Base-by-base conservation (phyloP, 257 asterid genomes). In the Solanum pinnatisectum region DNA sequence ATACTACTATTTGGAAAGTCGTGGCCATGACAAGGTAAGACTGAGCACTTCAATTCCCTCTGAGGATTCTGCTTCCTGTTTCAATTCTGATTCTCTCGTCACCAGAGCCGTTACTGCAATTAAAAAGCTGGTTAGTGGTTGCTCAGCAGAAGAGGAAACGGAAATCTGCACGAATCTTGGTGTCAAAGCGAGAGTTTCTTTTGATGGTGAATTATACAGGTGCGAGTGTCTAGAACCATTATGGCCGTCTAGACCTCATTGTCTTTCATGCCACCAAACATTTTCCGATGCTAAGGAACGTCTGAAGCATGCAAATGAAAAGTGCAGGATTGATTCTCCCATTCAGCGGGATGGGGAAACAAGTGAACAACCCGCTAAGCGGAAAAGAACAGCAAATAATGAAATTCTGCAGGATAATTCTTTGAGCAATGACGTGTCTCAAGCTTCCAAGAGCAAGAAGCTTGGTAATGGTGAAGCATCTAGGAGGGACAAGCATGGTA, bases 171-270 rank as follows among this genome's bases (percentile, higher is more conserved):
- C 87, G 84, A 84, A 89, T 87, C 90, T 86, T 56, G 90, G 85
- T 88, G 87, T 88, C 40, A 86, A 84, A 87, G 91, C 87, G 33
- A 82, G 87, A 84, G 84, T 87, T 89, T 76, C 63, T 84, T 42
- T 25, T 60, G 89, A 90, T 84, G 93, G 91, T 74, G 79, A 88
- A 88, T 89, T 96, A 90, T 89, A 86, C 85, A 92, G 99, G 90
- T 97, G 99, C 39, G 93, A 89, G 83, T 97, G 99, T 92, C 94
- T 97, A 60, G 99, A 97, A 91, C 91, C 94, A 56, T 46, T 96
- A 83, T 96, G 98, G 98, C 79, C 93, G 12, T 91, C 94, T 89
- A 93, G 93, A 88, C 90, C 81, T 78, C 99, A 96, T 79, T 97
- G 99, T 84, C 74, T 87, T 37, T 88, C 95, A 39, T 97, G 99